Base-by-base conservation (phyloP, 441 rosid genomes). In the Gossypium lobatum region DNA sequence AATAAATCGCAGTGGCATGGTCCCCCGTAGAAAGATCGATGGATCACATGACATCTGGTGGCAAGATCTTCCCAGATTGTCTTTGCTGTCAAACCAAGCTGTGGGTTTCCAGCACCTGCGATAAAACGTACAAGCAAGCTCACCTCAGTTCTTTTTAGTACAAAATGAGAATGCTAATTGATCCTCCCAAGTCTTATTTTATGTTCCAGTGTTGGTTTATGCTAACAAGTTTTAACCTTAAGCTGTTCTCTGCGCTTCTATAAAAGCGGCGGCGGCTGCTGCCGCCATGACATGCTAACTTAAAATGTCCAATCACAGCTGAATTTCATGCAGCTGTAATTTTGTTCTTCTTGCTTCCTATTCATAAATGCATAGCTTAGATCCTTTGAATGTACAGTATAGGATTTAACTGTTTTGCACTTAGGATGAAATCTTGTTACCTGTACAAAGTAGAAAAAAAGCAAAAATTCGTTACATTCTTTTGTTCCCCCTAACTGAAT, bases 1-100 rank as follows among this genome's bases (percentile, higher is more conserved):
- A 69, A 80, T 74, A 65, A 78, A 78, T 54, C 39, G 62, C 76
- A 9, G 73, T 59, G 67, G 58, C 73, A 75, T 64, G 73, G 63
- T 68, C 45, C 53, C 63, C 75, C 73, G 42, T 73, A 5, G 25
- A 75, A 39, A 52, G 42, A 16, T 61, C 8, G 21, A 77, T 23
- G 61, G 74, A 62, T 73, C 53, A 16, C 9, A 31, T 31, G 34
- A 57, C 46, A 62, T 23, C 74, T 39, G 64, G 71, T 46, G 73
- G 37, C 17, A 60, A 61, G 75, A 34, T 21, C 62, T 39, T 63
- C 64, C 21, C 64, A 58, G 65, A 54, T 53, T 48, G 67, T 57
- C 63, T 42, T 61, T 70, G 65, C 68, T 42, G 52, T 65, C 42
- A 55, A 34, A 58, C 63, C 31, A 25, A 26, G 64, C 63, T 25